Percentiles rank a stretch among this genome's conserved stretches.
These are phyloP conservation scores for Cardiosporidium cionae DNA, from an alignment of 169 alveolate species.

Conservation along the genomic window DNA sequence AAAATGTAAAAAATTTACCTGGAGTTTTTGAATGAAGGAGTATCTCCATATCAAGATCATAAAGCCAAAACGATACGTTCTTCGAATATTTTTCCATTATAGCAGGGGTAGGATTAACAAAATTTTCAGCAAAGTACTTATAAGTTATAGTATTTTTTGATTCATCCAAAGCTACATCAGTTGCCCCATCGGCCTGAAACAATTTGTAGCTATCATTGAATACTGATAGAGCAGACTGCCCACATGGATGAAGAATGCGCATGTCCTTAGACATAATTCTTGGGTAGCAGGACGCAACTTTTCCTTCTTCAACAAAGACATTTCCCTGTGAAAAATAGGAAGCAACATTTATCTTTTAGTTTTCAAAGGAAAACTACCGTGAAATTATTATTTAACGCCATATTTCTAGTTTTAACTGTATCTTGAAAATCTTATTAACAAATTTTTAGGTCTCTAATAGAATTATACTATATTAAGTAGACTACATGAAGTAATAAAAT, in stretches of 20 bases:
- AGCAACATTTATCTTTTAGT: no score
- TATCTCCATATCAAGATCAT: neutral
- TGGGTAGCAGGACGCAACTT: constrained; percentile 46
- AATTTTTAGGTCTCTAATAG: no score
- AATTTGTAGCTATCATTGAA: constrained; percentile 42
- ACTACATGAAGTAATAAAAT: no score
- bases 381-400: no score
- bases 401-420: no score
- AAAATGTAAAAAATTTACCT: neutral
- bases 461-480: no score
- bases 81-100: constrained; percentile 1
- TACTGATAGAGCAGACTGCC: constrained; percentile 41
- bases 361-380: no score
- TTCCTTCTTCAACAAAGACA: no score
- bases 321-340: no score
- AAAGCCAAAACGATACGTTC: constrained; percentile 30
- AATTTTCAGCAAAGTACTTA: constrained; percentile 18
- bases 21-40: constrained; percentile 27
- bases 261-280: constrained; percentile 31
- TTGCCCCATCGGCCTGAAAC: neutral
- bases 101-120: constrained; percentile 26
- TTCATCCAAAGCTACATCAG: constrained; percentile 48
- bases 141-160: constrained; percentile 40
- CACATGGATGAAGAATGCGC: constrained; percentile 46
- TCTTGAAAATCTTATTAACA: no score